These are phyloP conservation scores for Colletotrichum sp. DNA, from an alignment of 2,329 filamentous ascomycete species.

Conservation along the genomic window DNA sequence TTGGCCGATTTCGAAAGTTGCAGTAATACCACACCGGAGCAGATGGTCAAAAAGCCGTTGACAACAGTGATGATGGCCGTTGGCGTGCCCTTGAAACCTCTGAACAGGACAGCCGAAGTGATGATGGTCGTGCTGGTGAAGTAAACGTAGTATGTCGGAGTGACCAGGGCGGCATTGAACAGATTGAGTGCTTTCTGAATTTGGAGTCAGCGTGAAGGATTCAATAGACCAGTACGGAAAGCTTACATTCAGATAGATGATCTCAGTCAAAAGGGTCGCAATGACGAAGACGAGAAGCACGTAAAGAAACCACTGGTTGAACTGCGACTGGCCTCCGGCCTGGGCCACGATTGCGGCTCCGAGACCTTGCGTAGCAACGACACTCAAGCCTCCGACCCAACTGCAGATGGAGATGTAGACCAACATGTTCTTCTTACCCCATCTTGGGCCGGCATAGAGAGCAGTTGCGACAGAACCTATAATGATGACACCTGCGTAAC, in stretches of 20 bases:
- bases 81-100: conserved; percentile 87
- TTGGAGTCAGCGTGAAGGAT: conserved; percentile 34
- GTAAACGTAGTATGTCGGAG: conserved; percentile 98
- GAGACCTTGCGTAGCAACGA: conserved; percentile 92
- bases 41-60: conserved; percentile 93
- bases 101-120: conserved; percentile 90
- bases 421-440: conserved; percentile 96
- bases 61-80: conserved; percentile 86
- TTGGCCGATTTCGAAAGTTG: conserved; percentile 99
- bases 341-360: conserved; percentile 91
- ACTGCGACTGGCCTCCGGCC: conserved; percentile 81
- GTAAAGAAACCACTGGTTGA: conserved; percentile 98
- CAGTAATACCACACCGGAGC: conserved; percentile 86
- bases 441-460: conserved; percentile 82
- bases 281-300: conserved; percentile 91
- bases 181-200: conserved; percentile 94
- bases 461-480: conserved; percentile 75
- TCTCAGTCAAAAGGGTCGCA: conserved; percentile 87
- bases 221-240: background rate
- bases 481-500: conserved; percentile 83
- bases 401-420: conserved; percentile 97
- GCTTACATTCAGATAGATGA: conserved; percentile 89
- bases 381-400: conserved; percentile 90
- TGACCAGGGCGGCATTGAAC: conserved; percentile 96
- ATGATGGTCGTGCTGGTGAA: conserved; percentile 97